These are phyloP conservation scores for Rhypophila decipiens DNA, from an alignment of 495 filamentous ascomycete species.

Conservation along the genomic window DNA sequence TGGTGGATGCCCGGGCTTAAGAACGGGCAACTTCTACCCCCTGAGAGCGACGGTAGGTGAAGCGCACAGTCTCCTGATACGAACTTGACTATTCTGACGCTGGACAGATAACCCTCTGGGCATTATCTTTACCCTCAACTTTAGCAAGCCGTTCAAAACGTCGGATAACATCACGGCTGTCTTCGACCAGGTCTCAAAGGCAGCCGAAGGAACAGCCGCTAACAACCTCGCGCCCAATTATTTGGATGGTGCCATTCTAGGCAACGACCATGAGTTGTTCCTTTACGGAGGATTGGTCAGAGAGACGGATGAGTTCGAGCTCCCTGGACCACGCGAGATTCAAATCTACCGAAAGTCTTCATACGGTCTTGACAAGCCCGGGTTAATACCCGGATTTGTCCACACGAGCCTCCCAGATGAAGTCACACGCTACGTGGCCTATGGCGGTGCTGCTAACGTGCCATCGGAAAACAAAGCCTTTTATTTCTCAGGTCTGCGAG, in stretches of 20 bases:
- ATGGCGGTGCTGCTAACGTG: constrained; percentile 55
- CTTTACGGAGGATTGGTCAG: constrained; percentile 42
- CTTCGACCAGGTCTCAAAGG: constrained; percentile 40
- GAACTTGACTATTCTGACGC: not conserved
- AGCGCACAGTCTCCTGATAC: not conserved
- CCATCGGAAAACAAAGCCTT: constrained; percentile 69
- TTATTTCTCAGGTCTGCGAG: constrained; percentile 61
- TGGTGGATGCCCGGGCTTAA: constrained; percentile 40
- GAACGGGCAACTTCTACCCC: constrained; percentile 22
- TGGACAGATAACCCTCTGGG: constrained; percentile 38
- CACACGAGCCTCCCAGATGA: constrained; percentile 28
- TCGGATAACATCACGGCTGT: constrained; percentile 46
- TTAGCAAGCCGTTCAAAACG: constrained; percentile 52
- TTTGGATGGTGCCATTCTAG: constrained; percentile 58
- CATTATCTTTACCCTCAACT: constrained; percentile 49
- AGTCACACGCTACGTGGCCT: constrained; percentile 58
- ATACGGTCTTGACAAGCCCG: constrained; percentile 33
- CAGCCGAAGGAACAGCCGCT: constrained; percentile 30
- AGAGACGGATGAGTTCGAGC: constrained; percentile 9
- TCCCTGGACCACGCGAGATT: constrained; percentile 31
- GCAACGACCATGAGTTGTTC: constrained; percentile 56
- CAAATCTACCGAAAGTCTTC: constrained; percentile 47
- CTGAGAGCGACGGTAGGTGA: constrained; percentile 30
- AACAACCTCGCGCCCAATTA: constrained; percentile 56
- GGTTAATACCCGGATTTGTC: constrained; percentile 38